Conservation (phyloP, 2,329 filamentous ascomycete species). For the Pseudogymnoascus sp. region DNA sequence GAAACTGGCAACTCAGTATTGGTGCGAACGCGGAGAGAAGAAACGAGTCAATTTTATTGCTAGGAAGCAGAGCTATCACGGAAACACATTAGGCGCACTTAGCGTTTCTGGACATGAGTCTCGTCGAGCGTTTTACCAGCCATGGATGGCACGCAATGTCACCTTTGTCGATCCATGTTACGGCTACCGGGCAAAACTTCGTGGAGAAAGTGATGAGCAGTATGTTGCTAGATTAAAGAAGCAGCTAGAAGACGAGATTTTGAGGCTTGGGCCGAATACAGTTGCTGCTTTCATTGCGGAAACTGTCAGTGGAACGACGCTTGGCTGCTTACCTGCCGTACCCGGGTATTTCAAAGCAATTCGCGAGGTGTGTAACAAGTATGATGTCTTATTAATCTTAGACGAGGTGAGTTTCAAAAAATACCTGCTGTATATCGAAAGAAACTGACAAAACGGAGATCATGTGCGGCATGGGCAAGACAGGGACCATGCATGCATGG, state of each 20-base stretch:
- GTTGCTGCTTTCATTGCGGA: constrained; percentile 58
- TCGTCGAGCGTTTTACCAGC: constrained; percentile 46
- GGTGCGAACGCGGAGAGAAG: constrained; percentile 36
- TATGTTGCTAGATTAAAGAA: constrained; percentile 47
- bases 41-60: constrained; percentile 49
- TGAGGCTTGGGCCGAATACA: constrained; percentile 45
- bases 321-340: constrained; percentile 47
- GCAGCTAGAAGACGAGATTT: constrained; percentile 53
- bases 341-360: constrained; percentile 55
- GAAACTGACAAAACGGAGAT: constrained; percentile 34
- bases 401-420: constrained; percentile 54
- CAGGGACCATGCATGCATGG: constrained; percentile 43
- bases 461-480: constrained; percentile 45
- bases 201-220: constrained; percentile 38
- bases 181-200: constrained; percentile 44
- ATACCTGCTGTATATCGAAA: neutral
- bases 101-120: constrained; percentile 46
- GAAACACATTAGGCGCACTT: constrained; percentile 54
- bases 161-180: constrained; percentile 51
- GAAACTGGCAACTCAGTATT: constrained; percentile 58
- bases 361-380: constrained; percentile 52
- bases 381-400: constrained; percentile 51
- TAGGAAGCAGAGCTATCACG: constrained; percentile 56
- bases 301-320: constrained; percentile 54
- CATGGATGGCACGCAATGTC: constrained; percentile 42